Evolutionary conservation across 1,139 yeast species (phyloP).

Genomic region (Ogataea hybrid): DNA sequence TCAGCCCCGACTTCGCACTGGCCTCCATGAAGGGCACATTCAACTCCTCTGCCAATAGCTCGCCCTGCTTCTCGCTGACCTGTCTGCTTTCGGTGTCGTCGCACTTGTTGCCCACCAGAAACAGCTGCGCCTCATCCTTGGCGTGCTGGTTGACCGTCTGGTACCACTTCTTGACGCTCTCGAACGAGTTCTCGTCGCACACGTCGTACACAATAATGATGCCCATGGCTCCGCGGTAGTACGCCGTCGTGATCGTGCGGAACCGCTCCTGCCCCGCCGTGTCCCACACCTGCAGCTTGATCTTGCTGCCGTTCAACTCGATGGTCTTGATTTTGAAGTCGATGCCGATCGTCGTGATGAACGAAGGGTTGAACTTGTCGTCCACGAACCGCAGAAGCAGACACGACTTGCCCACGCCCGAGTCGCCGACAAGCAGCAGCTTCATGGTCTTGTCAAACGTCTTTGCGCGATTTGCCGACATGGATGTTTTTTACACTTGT

Average conservation of each 20-base stretch:
- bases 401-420: constrained; percentile 96
- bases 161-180: constrained; percentile 84
- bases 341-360: constrained; percentile 96
- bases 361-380: constrained; percentile 94
- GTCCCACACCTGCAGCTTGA: constrained; percentile 97
- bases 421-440: constrained; percentile 91
- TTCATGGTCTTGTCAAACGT: constrained; percentile 94
- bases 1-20: constrained; percentile 88
- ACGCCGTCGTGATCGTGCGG: constrained; percentile 97
- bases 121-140: constrained; percentile 89
- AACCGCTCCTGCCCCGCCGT: constrained; percentile 99
- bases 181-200: constrained; percentile 91
- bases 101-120: constrained; percentile 92
- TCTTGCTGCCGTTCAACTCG: constrained; percentile 87
- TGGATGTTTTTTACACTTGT: constrained; percentile 13
- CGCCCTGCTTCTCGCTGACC: constrained; percentile 87
- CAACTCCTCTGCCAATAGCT: constrained; percentile 80
- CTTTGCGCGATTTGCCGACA: constrained; percentile 55
- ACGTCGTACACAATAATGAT: constrained; percentile 95
- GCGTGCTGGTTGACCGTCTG: constrained; percentile 96
- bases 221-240: constrained; percentile 99
- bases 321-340: constrained; percentile 97
- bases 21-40: constrained; percentile 94
- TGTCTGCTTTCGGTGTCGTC: constrained; percentile 79
- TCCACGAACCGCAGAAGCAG: constrained; percentile 91